phyloP scores from a whole-genome alignment of 2,329 filamentous ascomycete species.

The Huntiella moniliformis region DNA sequence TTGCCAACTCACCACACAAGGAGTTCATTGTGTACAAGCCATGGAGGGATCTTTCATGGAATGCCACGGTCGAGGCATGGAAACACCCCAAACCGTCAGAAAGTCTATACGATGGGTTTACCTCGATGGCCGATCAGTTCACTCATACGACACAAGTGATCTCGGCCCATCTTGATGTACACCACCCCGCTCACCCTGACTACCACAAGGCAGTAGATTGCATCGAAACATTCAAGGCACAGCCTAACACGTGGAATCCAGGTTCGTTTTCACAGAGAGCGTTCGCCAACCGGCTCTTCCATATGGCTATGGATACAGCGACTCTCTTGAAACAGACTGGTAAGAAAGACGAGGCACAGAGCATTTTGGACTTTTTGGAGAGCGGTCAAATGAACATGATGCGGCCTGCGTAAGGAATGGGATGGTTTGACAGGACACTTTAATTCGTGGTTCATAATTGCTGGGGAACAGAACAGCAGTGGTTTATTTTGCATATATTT shows the following conservation, averaged over 20 bases:
- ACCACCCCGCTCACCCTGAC: constrained; percentile 33
- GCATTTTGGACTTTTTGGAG: constrained; percentile 15
- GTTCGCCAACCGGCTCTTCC: constrained; percentile 8
- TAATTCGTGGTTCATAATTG: background rate
- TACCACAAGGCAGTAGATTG: constrained; percentile 28
- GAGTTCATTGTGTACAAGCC: constrained; percentile 20
- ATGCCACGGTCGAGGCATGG: constrained; percentile 32
- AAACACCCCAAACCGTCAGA: constrained; percentile 27
- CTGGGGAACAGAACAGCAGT: constrained; percentile 2
- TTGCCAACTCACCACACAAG: constrained; percentile 19
- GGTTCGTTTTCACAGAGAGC: background rate
- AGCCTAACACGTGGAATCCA: background rate
- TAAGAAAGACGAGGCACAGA: constrained; percentile 18
- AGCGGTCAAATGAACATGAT: background rate
- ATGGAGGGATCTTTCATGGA: constrained; percentile 32
- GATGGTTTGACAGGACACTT: background rate
- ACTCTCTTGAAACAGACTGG: constrained; percentile 19
- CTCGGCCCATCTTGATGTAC: constrained; percentile 33
- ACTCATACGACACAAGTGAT: constrained; percentile 23
- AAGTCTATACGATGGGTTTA: constrained; percentile 32
- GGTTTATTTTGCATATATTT: background rate
- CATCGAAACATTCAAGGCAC: constrained; percentile 17
- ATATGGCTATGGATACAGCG: constrained; percentile 19
- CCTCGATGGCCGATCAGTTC: constrained; percentile 24
- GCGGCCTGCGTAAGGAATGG: background rate